These are phyloP conservation scores for Epichloe festucae DNA, from an alignment of 2,329 filamentous ascomycete genomes.

Conservation along the genomic window DNA sequence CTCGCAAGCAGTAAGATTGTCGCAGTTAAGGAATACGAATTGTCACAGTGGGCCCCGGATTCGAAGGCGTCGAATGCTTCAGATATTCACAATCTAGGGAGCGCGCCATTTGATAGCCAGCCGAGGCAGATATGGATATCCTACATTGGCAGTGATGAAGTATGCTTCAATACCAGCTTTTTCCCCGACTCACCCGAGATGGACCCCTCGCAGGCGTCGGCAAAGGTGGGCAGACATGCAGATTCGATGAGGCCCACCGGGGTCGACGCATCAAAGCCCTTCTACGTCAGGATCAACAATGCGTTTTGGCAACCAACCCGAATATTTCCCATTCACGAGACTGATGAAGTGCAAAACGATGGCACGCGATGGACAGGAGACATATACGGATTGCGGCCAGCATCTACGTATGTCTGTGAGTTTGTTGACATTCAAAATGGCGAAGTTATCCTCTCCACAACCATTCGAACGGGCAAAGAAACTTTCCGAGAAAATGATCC, in stretches of 20 bases:
- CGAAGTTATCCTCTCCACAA: slow-evolving; percentile 56
- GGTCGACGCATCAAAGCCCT: slow-evolving; percentile 59
- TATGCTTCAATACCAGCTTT: slow-evolving; percentile 61
- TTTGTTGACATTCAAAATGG: slow-evolving; percentile 58
- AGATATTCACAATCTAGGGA: slow-evolving; percentile 62
- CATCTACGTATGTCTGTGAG: slow-evolving; percentile 67
- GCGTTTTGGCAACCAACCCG: slow-evolving; percentile 68
- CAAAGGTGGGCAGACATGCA: slow-evolving; percentile 17
- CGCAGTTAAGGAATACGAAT: slow-evolving; percentile 80
- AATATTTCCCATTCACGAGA: slow-evolving; percentile 38
- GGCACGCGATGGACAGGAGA: slow-evolving; percentile 54
- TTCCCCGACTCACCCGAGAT: slow-evolving; percentile 33
- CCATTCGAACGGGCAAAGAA: slow-evolving; percentile 51
- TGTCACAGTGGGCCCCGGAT: slow-evolving; percentile 64
- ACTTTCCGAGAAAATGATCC: slow-evolving; percentile 20
- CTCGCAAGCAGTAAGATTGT: slow-evolving; percentile 94
- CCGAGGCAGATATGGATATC: slow-evolving; percentile 69
- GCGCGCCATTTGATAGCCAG: slow-evolving; percentile 58
- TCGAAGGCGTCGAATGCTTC: slow-evolving; percentile 62
- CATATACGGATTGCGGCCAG: slow-evolving; percentile 55
- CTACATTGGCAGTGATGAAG: slow-evolving; percentile 64
- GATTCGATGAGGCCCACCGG: slow-evolving; percentile 26
- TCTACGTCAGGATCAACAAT: slow-evolving; percentile 67
- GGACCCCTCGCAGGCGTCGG: slow-evolving; percentile 17
- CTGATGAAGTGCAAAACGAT: slow-evolving; percentile 17